phyloP scores from a whole-genome alignment of 73 alveolate genomes.

The Paramecium sexaurelia region DNA sequence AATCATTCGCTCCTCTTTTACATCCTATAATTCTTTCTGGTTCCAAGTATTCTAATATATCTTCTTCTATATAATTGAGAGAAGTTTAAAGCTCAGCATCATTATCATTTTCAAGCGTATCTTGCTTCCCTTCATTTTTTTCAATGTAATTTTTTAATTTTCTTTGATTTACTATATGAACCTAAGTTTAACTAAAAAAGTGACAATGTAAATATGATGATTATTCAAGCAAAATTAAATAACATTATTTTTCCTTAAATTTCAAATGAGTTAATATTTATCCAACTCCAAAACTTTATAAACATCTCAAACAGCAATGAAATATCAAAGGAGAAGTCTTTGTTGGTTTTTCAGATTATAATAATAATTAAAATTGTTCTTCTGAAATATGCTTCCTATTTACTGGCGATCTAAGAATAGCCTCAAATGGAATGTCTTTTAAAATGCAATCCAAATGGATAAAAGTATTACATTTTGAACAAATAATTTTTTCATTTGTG shows the following conservation, averaged over 20 bases:
- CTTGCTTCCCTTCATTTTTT: constrained; percentile 58
- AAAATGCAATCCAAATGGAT: constrained; percentile 64
- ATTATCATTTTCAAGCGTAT: constrained; percentile 51
- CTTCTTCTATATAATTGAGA: constrained; percentile 61
- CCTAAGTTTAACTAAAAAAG: constrained; percentile 60
- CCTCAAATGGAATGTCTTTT: constrained; percentile 60
- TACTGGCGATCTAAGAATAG: constrained; percentile 57
- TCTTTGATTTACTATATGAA: constrained; percentile 41
- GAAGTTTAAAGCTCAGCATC: constrained; percentile 44
- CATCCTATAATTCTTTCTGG: constrained; percentile 74
- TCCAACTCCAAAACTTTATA: not conserved
- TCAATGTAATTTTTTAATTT: constrained; percentile 65
- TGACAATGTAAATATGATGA: constrained; percentile 66
- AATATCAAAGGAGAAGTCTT: not conserved
- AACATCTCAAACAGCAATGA: not conserved
- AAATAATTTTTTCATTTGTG: constrained; percentile 42
- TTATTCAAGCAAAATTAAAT: not conserved
- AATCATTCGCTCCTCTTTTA: constrained; percentile 57
- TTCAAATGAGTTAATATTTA: constrained; percentile 50
- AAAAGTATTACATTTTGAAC: constrained; percentile 45
- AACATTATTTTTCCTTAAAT: constrained; percentile 38
- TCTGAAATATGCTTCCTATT: constrained; percentile 49
- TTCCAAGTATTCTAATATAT: constrained; percentile 64
- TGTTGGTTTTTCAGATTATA: not conserved
- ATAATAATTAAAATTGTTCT: not conserved